Evolutionary conservation across 2,329 filamentous ascomycete species (phyloP).

Genomic region (Fusarium stilboides): DNA sequence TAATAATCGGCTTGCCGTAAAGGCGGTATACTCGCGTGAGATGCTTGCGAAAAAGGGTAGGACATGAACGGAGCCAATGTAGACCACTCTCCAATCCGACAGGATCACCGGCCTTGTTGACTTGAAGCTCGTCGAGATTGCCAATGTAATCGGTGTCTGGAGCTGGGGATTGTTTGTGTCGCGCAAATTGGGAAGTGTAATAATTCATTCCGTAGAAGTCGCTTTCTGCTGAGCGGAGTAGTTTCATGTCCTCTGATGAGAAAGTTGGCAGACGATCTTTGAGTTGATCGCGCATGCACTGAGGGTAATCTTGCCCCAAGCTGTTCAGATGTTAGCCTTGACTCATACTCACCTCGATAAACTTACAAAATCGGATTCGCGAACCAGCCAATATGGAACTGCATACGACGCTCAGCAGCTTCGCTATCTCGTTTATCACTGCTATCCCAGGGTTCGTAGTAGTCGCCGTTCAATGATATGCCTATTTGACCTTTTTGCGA

Average conservation of each 20-base stretch:
- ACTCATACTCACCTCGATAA: neutral
- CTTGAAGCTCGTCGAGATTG: conserved; percentile 28
- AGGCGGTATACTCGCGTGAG: conserved; percentile 22
- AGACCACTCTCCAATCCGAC: conserved; percentile 27
- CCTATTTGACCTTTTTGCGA: conserved; percentile 53
- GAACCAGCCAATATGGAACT: conserved; percentile 59
- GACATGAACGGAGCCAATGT: conserved; percentile 34
- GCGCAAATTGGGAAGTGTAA: conserved; percentile 39
- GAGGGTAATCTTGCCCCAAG: conserved; percentile 54
- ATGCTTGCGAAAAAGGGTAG: conserved; percentile 34
- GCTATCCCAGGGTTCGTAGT: conserved; percentile 56
- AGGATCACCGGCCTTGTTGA: conserved; percentile 11
- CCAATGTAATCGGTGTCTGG: conserved; percentile 25
- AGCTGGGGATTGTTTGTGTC: neutral
- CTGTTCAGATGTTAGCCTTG: conserved; percentile 15
- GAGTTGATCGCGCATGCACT: conserved; percentile 56
- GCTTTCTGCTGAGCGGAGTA: conserved; percentile 46
- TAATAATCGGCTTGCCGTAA: conserved; percentile 35
- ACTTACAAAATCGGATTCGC: conserved; percentile 56
- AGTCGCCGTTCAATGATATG: conserved; percentile 58
- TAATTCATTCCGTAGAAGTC: conserved; percentile 44
- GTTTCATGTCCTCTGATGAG: conserved; percentile 46
- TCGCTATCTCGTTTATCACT: conserved; percentile 46
- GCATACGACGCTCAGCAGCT: conserved; percentile 55
- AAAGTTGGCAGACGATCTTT: conserved; percentile 52